Evolutionary conservation across 768 basidiomycete species (phyloP).

Genomic region (Leccinum aurantiacum): DNA sequence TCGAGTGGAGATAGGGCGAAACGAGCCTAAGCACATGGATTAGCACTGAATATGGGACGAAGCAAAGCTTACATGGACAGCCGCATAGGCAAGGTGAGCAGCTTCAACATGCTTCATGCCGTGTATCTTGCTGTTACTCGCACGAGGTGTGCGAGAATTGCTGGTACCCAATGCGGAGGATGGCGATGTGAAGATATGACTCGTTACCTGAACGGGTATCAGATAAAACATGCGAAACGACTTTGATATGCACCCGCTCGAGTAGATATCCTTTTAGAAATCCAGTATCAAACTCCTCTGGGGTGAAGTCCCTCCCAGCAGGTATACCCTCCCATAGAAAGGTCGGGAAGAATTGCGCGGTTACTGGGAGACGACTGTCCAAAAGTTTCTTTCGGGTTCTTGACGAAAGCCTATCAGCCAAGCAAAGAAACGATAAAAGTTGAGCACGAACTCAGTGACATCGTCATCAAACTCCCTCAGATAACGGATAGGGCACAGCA

Average conservation of each 20-base stretch:
- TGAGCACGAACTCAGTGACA: not conserved
- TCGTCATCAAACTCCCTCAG: not conserved
- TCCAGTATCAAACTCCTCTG: not conserved
- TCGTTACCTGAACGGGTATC: too few relatives aligned
- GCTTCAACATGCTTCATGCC: not conserved
- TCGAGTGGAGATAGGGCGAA: too few relatives aligned
- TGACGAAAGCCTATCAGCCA: too few relatives aligned
- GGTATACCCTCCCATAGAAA: too few relatives aligned
- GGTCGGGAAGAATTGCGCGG: not conserved
- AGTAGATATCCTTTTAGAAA: not conserved
- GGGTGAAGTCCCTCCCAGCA: too few relatives aligned
- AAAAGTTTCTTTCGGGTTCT: not conserved
- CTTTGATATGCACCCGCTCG: not conserved
- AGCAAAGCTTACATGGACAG: not conserved
- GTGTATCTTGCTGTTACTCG: too few relatives aligned
- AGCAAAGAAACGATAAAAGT: too few relatives aligned
- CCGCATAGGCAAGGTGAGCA: not conserved
- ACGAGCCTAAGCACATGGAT: too few relatives aligned
- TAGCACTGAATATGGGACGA: not conserved
- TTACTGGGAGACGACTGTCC: not conserved
- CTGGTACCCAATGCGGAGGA: too few relatives aligned
- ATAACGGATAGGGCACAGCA: not conserved
- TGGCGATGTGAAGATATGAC: too few relatives aligned
- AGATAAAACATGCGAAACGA: not conserved
- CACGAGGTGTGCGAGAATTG: too few relatives aligned